Evolutionary conservation across 345 rosid species (phyloP).

Genomic region (Acer campestre): DNA sequence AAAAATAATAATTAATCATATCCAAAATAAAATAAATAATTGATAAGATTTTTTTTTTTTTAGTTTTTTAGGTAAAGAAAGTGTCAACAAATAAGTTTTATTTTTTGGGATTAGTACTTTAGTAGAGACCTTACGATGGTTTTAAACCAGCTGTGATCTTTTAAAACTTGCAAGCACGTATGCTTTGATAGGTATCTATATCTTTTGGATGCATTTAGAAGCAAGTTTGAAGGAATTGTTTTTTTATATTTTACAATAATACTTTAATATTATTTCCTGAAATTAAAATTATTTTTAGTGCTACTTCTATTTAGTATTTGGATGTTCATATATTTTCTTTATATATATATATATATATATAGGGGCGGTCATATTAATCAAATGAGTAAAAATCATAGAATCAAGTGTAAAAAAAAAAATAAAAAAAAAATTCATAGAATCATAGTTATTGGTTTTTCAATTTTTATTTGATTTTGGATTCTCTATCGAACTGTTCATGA

Average conservation of each 20-base stretch:
- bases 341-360: neutral
- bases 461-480: too few species aligned
- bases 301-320: neutral
- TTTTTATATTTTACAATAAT: too few species aligned
- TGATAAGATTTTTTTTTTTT: too few species aligned
- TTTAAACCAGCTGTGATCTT: neutral
- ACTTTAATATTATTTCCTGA: neutral
- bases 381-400: constrained; percentile 9
- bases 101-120: too few species aligned
- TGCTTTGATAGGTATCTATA: neutral
- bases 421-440: neutral
- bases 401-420: neutral
- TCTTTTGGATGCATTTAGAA: neutral
- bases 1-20: neutral
- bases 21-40: too few species aligned
- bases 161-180: neutral
- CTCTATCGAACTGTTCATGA: too few species aligned
- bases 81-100: neutral
- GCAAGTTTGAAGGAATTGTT: neutral
- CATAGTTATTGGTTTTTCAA: neutral
- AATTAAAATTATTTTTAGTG: too few species aligned
- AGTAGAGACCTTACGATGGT: too few species aligned
- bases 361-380: constrained; percentile 16
- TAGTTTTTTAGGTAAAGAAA: neutral
- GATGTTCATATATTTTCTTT: neutral